Evolutionary conservation across 208 protist genomes (phyloP), one percentile per base, ranked within the genome.

Genomic region (Wallacemonas sp.): DNA sequence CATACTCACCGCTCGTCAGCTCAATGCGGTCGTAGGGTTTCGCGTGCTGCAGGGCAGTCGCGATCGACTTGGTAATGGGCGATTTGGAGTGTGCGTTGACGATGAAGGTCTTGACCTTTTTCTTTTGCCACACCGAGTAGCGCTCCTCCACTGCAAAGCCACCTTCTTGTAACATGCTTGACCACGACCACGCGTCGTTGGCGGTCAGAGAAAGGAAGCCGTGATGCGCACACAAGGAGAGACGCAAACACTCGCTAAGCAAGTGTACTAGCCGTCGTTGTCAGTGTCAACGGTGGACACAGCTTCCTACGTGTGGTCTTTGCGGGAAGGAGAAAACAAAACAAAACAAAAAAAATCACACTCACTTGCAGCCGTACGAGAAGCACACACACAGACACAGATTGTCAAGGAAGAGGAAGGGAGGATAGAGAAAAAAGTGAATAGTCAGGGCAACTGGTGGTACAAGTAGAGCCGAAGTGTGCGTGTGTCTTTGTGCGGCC

Each of bases 11-110:
- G 26, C 79, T 85, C 2, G 81, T 77, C 5, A 96, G 66, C 67
- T 96, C 90, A 66, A 96, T 85, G 15, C 90, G 78, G 37, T 95
- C 90, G 59, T 89, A 93, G 17, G 90, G 86, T 52, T 89, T 87
- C 8, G 83, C 90, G n/a, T 89, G 68, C 17, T 75, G 63, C 15
- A 96, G 62, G 39, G 87, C 90, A 27, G 66, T 68, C 0, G 66
- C 52, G 63, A 96, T 88, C 45, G 76, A 87, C 29, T 82, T 77
- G 13, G 84, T 68, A 10, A 71, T 66, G 1, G 76, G 41, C 13
- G 64, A 71, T 46, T 87, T 88, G 46, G 83, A 72, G 62, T 81
- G 83, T 6, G 79, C 60, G 41, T 92, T 96, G 36, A 96, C 90
- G 17, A 92, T 48, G 42, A 92, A 88, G 2, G 90, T 92, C 12